Conservation (phyloP, 306 rosid genomes). For the cucumber (Cucumis sativus) region Cucumber_9930_V3 NC_026656.2:20702001-20702500, state of each 20-base stretch:
- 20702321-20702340: not conserved
- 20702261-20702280: not conserved
- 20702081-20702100: too few relatives aligned
- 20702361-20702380: not conserved
- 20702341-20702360: not conserved
- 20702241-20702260: not conserved
- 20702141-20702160: not conserved
- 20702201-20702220: not conserved
- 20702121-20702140: not conserved
- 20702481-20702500: not conserved
- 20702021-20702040: not conserved
- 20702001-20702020: not conserved
- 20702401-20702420: not conserved
- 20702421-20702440: not conserved
- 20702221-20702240: not conserved
- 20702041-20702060: not conserved
- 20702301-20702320: not conserved
- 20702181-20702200: not conserved
- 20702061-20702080: not conserved
- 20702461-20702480: not conserved
- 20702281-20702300: not conserved
- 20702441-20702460: not conserved
- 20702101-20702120: not conserved
- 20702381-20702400: not conserved
- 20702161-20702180: not conserved